Evolutionary conservation across 1,284 basidiomycete genomes (phyloP), one percentile per base, ranked within the genome.

Genomic region (Microbotryum violaceum): DNA sequence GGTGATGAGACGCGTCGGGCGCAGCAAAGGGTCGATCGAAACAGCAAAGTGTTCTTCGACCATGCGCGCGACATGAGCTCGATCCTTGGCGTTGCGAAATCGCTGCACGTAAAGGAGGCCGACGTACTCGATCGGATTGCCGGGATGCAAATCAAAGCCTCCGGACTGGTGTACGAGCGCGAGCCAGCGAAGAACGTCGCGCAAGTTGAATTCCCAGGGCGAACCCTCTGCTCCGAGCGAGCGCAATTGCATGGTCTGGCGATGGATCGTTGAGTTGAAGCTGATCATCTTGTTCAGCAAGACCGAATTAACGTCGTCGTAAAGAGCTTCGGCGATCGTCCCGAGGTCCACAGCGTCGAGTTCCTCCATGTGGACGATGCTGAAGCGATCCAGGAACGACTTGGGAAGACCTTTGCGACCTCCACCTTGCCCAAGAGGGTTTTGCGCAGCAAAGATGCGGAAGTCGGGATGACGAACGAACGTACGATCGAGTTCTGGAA

Each of bases 171-270:
- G 74, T 10, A 81, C 69, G 23, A 83, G 75, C 7, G 73, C 71
- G 56, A 83, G 77, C 94, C 96, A 98, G 55, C 96, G 85, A 64
- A 94, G 84, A 48, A 97, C 81, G 75, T 99, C 96, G 46, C 96
- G 88, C 57, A 99, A 79, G 74, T 99, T 99, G 80, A 99, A 97
- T 74, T 99, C 96, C 96, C 96, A 99, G 1, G 96, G 96, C 56
- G 84, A 82, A 10, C 96, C 96, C 64, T 88, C 84, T 51, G 85
- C 82, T 6, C 84, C 93, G 72, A 97, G 91, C 1, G 80, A 71
- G 33, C 83, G 82, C 60, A 82, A 82, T 33, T 83, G 74, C 70
- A 84, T 83, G 4, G 88, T 84, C 68, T 86, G 85, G 23, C 85
- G 79, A 62, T 87, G 85, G 56, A 98, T 79, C 10, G 78, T 77